These are phyloP conservation scores for Penicillium nucicola DNA, from an alignment of 495 filamentous ascomycete genomes.

Conservation along the genomic window DNA sequence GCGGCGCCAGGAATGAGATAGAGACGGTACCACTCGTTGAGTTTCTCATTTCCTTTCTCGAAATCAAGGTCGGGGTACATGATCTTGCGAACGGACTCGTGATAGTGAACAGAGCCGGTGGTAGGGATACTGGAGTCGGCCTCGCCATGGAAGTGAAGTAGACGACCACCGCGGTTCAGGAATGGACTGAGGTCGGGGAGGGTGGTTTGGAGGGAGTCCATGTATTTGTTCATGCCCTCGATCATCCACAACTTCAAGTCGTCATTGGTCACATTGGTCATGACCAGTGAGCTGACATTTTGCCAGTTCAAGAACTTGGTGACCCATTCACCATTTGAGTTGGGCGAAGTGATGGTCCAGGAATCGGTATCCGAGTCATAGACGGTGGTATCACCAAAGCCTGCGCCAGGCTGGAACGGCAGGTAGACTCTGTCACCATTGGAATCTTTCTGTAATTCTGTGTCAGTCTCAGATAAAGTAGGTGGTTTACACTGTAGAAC, in stretches of 20 bases:
- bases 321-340: no score
- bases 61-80: constrained; percentile 34
- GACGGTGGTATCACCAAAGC: no score
- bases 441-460: no score
- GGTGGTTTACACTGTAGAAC: no score
- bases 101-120: constrained; percentile 27
- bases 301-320: no score
- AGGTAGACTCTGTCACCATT: no score
- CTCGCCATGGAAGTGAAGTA: not conserved
- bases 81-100: constrained; percentile 38
- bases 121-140: not conserved
- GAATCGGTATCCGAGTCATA: no score
- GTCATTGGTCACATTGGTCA: no score
- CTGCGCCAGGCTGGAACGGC: no score
- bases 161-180: not conserved
- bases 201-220: not conserved
- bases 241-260: not conserved
- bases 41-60: constrained; percentile 24
- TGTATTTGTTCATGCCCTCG: not conserved
- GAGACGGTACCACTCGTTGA: constrained; percentile 41
- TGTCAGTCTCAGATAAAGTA: no score
- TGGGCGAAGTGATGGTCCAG: no score
- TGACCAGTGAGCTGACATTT: no score
- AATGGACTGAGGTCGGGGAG: not conserved
- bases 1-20: constrained; percentile 41